These are phyloP conservation scores for Wickerhamomyces hampshirensis DNA, from an alignment of 805 yeast genomes.

Conservation along the genomic window DNA sequence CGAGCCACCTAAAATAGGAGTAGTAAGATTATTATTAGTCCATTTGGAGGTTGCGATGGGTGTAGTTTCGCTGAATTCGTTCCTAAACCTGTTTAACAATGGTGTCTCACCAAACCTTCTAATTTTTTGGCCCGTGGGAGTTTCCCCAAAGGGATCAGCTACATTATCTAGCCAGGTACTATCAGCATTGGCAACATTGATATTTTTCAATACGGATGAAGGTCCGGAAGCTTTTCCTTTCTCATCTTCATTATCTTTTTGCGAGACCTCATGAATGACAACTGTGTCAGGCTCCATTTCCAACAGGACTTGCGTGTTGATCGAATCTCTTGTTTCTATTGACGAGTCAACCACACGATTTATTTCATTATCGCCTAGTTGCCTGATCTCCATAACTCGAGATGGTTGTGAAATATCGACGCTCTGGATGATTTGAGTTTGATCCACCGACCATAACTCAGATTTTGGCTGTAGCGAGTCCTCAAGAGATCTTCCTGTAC, in stretches of 20 bases:
- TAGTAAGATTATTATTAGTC: conserved; percentile 2
- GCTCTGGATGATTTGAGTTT: conserved; percentile 19
- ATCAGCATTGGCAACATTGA: conserved; percentile 10
- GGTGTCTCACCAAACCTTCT: conserved; percentile 12
- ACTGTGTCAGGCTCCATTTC: conserved; percentile 7
- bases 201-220: conserved; percentile 18
- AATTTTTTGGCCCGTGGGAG: conserved; percentile 13
- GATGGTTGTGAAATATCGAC: conserved; percentile 8
- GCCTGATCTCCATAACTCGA: conserved; percentile 7
- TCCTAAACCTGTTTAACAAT: conserved; percentile 2
- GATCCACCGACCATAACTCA: not conserved
- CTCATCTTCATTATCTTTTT: not conserved
- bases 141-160: conserved; percentile 34
- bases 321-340: conserved; percentile 14
- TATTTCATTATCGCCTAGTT: conserved; percentile 18
- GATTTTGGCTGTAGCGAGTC: not conserved
- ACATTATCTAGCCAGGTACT: conserved; percentile 28
- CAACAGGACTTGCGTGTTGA: conserved; percentile 18
- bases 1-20: conserved; percentile 5
- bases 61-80: conserved; percentile 12
- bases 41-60: conserved; percentile 10
- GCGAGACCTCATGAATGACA: conserved; percentile 1
- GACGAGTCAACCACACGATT: conserved; percentile 23
- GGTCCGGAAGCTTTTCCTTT: conserved; percentile 4
- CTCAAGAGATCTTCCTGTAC: too few species aligned